phyloP scores from a whole-genome alignment of 345 rosid species.

The Balakata baccata region DNA sequence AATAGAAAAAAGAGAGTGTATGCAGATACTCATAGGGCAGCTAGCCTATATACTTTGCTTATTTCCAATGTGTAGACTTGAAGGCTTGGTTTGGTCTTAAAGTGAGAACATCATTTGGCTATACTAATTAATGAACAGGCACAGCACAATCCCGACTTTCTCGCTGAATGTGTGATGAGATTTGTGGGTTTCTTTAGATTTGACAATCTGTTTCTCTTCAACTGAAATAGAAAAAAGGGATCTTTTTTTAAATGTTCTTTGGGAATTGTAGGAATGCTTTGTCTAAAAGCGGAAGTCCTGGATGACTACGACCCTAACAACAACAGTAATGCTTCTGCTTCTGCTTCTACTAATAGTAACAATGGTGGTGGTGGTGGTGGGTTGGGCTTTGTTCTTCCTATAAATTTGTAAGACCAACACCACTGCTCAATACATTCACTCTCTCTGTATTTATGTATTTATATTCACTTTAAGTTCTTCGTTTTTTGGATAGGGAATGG shows the following conservation, averaged over 20 bases:
- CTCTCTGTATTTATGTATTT: background rate
- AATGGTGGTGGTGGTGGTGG: background rate
- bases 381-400: conserved; percentile 24
- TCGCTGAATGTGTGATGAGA: background rate
- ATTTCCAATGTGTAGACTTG: no score
- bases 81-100: background rate
- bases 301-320: conserved; percentile 15
- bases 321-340: background rate
- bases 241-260: background rate
- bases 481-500: background rate
- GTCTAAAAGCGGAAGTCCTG: conserved; percentile 30
- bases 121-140: background rate
- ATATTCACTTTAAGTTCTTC: background rate
- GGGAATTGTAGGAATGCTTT: conserved; percentile 18
- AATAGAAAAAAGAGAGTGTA: no score
- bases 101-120: background rate
- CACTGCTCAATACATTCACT: background rate
- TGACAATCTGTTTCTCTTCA: conserved; percentile 2
- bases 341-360: background rate
- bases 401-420: conserved; percentile 19
- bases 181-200: background rate
- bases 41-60: no score
- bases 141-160: conserved; percentile 3
- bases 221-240: background rate
- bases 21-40: no score